phyloP scores from a whole-genome alignment of 352 stramenopile species.

The Thraustochytrium sp. region DNA sequence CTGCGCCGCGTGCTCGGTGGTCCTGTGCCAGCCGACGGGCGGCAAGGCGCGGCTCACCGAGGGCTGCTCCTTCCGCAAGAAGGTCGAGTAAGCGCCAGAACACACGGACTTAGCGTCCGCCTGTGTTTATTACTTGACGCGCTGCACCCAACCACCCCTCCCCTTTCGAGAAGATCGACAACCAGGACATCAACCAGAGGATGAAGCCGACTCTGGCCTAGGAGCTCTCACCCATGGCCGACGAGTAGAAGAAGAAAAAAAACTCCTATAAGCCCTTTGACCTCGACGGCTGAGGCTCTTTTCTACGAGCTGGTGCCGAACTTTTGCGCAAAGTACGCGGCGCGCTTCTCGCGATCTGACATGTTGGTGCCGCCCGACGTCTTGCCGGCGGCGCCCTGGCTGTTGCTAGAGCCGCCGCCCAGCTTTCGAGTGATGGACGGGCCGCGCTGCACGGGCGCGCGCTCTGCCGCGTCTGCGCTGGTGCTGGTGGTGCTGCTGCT shows the following conservation, averaged over 20 bases:
- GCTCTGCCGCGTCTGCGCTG: not conserved
- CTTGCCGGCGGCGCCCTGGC: not conserved
- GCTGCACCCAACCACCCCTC: too few relatives aligned
- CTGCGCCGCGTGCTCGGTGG: constrained; percentile 81
- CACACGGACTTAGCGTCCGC: not conserved
- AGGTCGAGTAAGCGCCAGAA: constrained; percentile 87
- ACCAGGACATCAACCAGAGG: too few relatives aligned
- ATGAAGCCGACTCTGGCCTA: too few relatives aligned
- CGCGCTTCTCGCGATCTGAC: constrained; percentile 38
- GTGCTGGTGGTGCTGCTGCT: not conserved
- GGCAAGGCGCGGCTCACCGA: constrained; percentile 95
- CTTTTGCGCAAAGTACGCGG: constrained; percentile 35
- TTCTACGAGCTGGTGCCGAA: not conserved
- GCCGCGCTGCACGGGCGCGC: not conserved
- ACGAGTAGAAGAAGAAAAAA: not conserved
- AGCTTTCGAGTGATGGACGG: not conserved
- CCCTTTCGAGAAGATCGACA: too few relatives aligned
- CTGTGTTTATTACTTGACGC: constrained; percentile 37
- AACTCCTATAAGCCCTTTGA: not conserved
- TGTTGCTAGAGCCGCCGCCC: not conserved
- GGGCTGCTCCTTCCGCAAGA: constrained; percentile 99
- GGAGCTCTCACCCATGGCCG: too few relatives aligned
- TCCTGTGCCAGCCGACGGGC: constrained; percentile 96
- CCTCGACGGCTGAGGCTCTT: not conserved
- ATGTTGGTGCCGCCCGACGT: constrained; percentile 9